phyloP scores from a whole-genome alignment of 257 asterid species.

The Rubia yunnanensis region DNA sequence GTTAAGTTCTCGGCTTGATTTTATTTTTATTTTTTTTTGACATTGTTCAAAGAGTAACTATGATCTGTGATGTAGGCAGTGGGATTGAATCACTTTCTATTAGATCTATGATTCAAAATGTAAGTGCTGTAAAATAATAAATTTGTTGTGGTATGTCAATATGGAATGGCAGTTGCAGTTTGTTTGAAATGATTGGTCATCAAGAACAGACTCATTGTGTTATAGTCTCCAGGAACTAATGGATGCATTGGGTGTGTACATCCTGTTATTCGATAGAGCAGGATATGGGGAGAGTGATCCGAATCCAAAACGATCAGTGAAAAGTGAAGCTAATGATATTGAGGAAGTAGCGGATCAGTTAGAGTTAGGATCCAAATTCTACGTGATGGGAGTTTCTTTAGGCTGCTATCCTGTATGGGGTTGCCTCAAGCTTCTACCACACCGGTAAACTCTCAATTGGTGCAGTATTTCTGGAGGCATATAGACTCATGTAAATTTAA shows the following conservation, averaged over 20 bases:
- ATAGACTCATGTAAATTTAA: not conserved
- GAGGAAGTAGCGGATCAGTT: constrained; percentile 80
- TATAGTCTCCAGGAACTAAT: constrained; percentile 51
- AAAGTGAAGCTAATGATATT: constrained; percentile 76
- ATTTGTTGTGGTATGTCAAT: not conserved
- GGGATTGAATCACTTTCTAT: not conserved
- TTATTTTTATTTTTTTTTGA: not conserved
- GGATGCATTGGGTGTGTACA: constrained; percentile 52
- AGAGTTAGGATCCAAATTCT: constrained; percentile 57
- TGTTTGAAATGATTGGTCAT: not conserved
- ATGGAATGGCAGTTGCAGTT: not conserved
- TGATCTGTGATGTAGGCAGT: not conserved
- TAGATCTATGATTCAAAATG: not conserved
- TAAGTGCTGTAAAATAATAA: not conserved
- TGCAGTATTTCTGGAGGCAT: not conserved
- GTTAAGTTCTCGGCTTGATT: not conserved
- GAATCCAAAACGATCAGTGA: constrained; percentile 59
- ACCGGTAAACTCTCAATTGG: constrained; percentile 34
- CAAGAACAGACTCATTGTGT: constrained; percentile 21
- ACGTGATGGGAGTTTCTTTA: constrained; percentile 64
- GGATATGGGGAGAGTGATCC: constrained; percentile 97
- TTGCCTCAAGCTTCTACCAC: constrained; percentile 64
- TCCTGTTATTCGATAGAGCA: constrained; percentile 69
- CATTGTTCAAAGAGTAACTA: not conserved
- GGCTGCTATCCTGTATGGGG: constrained; percentile 83